Conservation (phyloP, 768 basidiomycete species). For the Hypholoma fasciculare region DNA sequence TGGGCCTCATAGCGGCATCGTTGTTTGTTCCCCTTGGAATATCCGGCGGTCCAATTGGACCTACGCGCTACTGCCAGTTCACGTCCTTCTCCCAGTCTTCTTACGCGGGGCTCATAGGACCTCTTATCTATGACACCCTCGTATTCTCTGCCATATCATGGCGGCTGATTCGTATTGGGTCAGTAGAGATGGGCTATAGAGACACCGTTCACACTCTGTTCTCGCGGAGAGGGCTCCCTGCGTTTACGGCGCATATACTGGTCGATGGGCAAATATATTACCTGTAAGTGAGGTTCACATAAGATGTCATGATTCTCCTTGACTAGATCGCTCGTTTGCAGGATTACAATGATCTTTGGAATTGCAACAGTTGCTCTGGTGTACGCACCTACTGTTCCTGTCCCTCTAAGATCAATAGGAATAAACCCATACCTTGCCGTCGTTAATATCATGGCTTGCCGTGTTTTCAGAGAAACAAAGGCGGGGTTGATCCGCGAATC, state of each 20-base stretch:
- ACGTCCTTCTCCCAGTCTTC: neutral
- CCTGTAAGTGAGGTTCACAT: slow-evolving; percentile 10
- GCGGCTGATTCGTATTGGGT: slow-evolving; percentile 15
- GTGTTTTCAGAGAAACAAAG: neutral
- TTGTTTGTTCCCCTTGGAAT: neutral
- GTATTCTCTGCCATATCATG: slow-evolving; percentile 33
- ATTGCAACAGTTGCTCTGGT: neutral
- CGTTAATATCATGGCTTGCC: neutral
- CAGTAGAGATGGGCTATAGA: neutral
- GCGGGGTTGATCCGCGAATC: neutral
- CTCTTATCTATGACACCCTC: slow-evolving; percentile 25
- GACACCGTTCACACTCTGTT: slow-evolving; percentile 7
- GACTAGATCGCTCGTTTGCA: neutral
- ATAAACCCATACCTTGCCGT: neutral
- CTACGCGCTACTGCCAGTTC: neutral
- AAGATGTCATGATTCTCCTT: neutral
- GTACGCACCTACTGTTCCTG: neutral
- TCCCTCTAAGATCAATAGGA: neutral
- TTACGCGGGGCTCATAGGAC: slow-evolving; percentile 4
- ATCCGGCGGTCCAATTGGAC: neutral
- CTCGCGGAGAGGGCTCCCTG: slow-evolving; percentile 20
- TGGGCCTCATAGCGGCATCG: neutral
- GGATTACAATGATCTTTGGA: neutral
- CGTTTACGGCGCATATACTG: slow-evolving; percentile 19
- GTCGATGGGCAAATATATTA: slow-evolving; percentile 30